Base-by-base conservation (phyloP, 176 grass and related monocot species). In the Zoysia pacifica region DNA sequence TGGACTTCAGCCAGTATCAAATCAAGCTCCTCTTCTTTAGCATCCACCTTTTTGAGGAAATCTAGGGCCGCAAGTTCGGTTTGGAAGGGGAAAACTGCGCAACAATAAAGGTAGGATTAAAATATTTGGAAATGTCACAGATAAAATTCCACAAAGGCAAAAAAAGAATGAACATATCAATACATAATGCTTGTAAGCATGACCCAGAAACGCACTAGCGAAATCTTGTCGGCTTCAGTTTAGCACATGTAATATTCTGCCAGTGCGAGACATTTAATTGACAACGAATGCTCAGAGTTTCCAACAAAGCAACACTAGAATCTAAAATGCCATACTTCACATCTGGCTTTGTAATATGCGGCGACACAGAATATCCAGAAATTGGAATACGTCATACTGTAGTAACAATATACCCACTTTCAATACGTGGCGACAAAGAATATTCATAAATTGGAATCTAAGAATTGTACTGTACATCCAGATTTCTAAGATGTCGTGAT, bases 1-100 rank as follows among this genome's bases (percentile, higher is more conserved):
- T 62, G 71, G 48, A 81, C 71, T 62, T 86, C 84, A 3, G 54
- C 84, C 40, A 86, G 10, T 44, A 86, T 52, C 53, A 86, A 86
- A 86, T 86, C 71, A 81, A 81, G 52, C 37, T 69, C 44, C 6
- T 43, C 36, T 51, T 61, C 52, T 18, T 81, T 68, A 81, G 62
- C 62, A 81, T n/a, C 16, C 63, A 70, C 46, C 4, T n/a, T 52
- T 81, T 75, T 50, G 61, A 81, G 38, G 6, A 73, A 75, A 86
- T 81, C 63, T 49, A 86, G 47, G 70, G 84, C 77, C 37, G 10
- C 46, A 37, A 4, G 77, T 37, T 47, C 35, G 44, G 53, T 53
- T 53, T 53, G 63, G 45, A 86, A 86, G 13, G 62, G 45, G 9
- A 81, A 14, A 36, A 81, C 77, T 86, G 50, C n/a, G 46, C 13